Base-by-base conservation (phyloP, 2,329 filamentous ascomycete species). In the Colletotrichum siamense region DNA sequence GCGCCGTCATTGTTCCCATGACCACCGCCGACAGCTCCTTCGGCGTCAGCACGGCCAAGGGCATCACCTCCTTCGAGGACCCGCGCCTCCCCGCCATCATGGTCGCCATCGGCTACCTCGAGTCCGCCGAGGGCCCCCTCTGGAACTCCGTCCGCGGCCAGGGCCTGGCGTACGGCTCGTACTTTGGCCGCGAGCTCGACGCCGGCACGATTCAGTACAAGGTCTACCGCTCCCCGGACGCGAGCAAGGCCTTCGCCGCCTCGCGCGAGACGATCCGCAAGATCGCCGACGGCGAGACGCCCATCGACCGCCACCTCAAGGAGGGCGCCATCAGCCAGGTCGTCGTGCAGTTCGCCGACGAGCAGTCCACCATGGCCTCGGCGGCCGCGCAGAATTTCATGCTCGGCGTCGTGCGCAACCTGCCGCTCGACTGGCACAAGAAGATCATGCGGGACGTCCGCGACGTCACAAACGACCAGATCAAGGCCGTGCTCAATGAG, bases 131-230 rank as follows among this genome's bases (percentile, higher is more conserved):
- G 85, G 97, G 97, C 0, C 97, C 97, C 1, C 91, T 99, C 36
- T 99, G 97, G 96, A 94, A 94, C 78, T 95, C 95, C 1, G 95
- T 99, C 65, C 95, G 97, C 63, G 97, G 97, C 72, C 97, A 95
- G 59, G 97, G 97, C 61, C 92, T 99, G 69, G 97, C 97, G 1
- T 99, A 99, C 82, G 96, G 96, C 69, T 94, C 94, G 1, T 92
- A 91, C 80, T 98, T 99, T 82, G 90, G 90, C 61, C 93, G 94
- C 62, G 94, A 95, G 81, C 87, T 95, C 32, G 95, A 97, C 81
- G 93, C 92, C 2, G 97, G 96, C 4, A 92, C 95, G 66, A 87
- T 98, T 68, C 93, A 95, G 77, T 98, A 98, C 86, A 92, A 93
- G 71, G 94, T 99, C 57, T 98, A 98, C 87, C 94, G 96, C 30